These are phyloP conservation scores for Cytidiella melzeri DNA, from an alignment of 768 basidiomycete genomes.

Conservation along the genomic window DNA sequence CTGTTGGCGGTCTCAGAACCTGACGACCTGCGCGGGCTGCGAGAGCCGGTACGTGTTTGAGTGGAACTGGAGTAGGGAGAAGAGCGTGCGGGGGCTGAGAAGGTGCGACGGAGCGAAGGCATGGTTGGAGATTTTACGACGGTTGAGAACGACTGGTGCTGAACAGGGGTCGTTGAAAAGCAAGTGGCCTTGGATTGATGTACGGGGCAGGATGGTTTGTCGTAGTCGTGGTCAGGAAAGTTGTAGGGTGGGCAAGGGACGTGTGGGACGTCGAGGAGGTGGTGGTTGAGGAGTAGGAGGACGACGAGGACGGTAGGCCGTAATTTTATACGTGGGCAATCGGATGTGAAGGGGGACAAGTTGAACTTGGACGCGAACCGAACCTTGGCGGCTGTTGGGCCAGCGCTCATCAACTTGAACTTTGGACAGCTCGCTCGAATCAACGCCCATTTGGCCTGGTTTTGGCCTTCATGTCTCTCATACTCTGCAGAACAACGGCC, in stretches of 20 bases:
- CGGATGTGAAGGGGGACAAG: constrained; percentile 17
- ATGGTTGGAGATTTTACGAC: constrained; percentile 35
- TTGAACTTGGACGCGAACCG: constrained; percentile 4
- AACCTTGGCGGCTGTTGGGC: constrained; percentile 5
- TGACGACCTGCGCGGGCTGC: constrained; percentile 50
- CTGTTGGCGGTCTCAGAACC: constrained; percentile 60
- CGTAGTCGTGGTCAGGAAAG: constrained; percentile 4
- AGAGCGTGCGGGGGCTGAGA: constrained; percentile 61
- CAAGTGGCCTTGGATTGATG: constrained; percentile 14
- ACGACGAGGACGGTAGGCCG: constrained; percentile 4
- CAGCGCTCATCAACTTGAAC: constrained; percentile 9
- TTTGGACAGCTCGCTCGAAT: neutral
- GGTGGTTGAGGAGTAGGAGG: constrained; percentile 11
- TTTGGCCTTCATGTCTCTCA: too few species aligned
- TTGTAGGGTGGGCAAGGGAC: constrained; percentile 9
- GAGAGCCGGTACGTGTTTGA: constrained; percentile 30
- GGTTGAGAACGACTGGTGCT: too few species aligned
- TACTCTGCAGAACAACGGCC: too few species aligned
- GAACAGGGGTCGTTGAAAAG: constrained; percentile 11
- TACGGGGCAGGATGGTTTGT: constrained; percentile 27
- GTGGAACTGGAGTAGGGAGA: constrained; percentile 51
- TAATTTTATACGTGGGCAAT: constrained; percentile 23
- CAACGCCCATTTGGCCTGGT: too few species aligned
- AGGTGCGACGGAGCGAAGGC: constrained; percentile 79
- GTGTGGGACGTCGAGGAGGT: constrained; percentile 13